A percentile compares a stretch with the other conserved stretches of the same genome.
Conservation (phyloP, 139 green algal species). For the Desmodesmus armatus region DNA sequence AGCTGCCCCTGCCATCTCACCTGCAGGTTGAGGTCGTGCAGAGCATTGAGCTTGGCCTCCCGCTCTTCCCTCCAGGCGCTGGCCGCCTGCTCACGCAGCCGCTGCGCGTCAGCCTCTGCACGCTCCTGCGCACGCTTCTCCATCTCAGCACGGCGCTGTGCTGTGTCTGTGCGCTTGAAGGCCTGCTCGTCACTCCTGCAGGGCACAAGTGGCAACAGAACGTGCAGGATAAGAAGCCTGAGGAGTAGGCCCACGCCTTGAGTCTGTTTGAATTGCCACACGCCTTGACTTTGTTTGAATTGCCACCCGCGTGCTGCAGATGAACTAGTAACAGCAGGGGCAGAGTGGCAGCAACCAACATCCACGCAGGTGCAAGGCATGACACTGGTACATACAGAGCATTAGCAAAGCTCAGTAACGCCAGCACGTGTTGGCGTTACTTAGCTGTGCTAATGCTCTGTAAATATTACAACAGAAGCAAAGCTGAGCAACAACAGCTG, state of each 20-base stretch:
- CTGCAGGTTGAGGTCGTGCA: constrained; percentile 35
- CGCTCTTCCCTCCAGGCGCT: not conserved
- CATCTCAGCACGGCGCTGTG: constrained; percentile 25
- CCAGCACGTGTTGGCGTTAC: too few relatives aligned
- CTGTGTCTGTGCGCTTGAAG: constrained; percentile 3
- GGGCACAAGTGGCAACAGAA: not conserved
- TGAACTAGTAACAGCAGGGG: not conserved
- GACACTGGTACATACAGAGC: too few relatives aligned
- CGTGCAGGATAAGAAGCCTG: not conserved
- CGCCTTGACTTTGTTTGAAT: too few relatives aligned
- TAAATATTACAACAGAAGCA: too few relatives aligned
- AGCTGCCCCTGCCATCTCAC: too few relatives aligned
- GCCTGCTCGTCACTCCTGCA: constrained; percentile 22
- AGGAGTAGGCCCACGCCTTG: too few relatives aligned
- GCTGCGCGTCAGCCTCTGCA: not conserved
- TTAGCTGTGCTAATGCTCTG: too few relatives aligned
- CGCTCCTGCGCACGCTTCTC: constrained; percentile 23
- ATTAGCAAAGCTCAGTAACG: too few relatives aligned
- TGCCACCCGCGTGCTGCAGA: not conserved
- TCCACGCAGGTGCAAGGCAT: too few relatives aligned
- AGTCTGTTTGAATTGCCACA: too few relatives aligned
- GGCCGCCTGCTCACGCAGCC: not conserved
- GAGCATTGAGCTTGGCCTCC: not conserved
- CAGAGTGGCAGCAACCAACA: not conserved
- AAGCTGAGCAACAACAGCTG: too few relatives aligned